Evolutionary conservation across 495 filamentous ascomycete genomes (phyloP).

Genomic region (Aspergillus biplanus): DNA sequence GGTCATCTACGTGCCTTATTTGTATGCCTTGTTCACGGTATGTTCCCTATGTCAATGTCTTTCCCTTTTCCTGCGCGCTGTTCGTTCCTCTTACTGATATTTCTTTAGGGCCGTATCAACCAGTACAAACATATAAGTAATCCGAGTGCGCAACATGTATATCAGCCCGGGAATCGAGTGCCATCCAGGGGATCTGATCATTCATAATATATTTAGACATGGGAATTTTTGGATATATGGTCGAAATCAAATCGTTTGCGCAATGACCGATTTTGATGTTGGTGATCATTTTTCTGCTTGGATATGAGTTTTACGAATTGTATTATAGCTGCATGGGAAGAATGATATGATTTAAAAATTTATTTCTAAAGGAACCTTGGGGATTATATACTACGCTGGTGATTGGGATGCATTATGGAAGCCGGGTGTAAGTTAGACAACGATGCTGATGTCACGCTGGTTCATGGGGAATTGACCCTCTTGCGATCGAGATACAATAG

Average conservation of each 20-base stretch:
- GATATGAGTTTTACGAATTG: not conserved
- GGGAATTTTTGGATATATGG: not conserved
- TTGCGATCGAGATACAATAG: no score
- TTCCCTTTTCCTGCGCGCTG: not conserved
- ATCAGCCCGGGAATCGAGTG: no score
- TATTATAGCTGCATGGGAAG: not conserved
- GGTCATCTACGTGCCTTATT: slow-evolving; percentile 31
- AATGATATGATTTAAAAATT: not conserved
- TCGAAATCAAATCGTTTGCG: no score
- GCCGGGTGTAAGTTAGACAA: no score
- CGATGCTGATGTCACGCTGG: no score
- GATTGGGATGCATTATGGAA: no score
- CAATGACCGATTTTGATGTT: no score
- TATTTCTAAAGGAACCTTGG: no score
- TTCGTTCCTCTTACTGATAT: not conserved
- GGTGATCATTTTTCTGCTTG: not conserved
- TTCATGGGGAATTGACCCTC: no score
- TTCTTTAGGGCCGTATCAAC: not conserved
- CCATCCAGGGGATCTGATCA: not conserved
- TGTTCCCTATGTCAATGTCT: not conserved
- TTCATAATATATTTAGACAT: not conserved
- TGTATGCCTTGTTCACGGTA: slow-evolving; percentile 30
- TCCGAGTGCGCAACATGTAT: not conserved
- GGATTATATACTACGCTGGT: no score
- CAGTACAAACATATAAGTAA: not conserved